These are phyloP conservation scores for Sphagnum contortum DNA, from an alignment of 225 moss, liverwort and hornwort genomes.

Conservation along the genomic window DNA sequence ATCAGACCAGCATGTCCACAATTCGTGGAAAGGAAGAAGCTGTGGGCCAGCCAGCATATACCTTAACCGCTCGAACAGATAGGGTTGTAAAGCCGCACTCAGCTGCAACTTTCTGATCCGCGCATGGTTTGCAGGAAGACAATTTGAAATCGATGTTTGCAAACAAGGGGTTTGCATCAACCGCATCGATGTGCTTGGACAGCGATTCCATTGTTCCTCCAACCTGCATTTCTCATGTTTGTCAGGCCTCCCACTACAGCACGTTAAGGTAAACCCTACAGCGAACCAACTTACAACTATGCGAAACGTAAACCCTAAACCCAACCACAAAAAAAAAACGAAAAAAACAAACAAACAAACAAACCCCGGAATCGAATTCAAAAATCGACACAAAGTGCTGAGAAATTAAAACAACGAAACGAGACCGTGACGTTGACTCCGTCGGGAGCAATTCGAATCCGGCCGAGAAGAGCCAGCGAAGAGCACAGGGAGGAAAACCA, in stretches of 20 bases:
- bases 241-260: no score
- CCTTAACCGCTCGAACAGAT: constrained; percentile 70
- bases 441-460: constrained; percentile 69
- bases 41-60: neutral
- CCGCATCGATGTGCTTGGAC: constrained; percentile 31
- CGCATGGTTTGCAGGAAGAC: constrained; percentile 33
- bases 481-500: constrained; percentile 51
- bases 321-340: no score
- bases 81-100: constrained; percentile 69
- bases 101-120: constrained; percentile 35
- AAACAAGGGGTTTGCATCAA: constrained; percentile 55
- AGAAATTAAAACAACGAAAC: no score
- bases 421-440: constrained; percentile 83
- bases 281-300: no score
- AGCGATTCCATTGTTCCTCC: constrained; percentile 40
- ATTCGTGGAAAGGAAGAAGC: no score
- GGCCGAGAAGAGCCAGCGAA: constrained; percentile 51
- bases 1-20: no score
- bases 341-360: no score
- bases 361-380: no score
- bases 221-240: constrained; percentile 13
- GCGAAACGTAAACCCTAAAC: no score
- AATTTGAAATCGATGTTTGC: constrained; percentile 78
- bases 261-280: no score
- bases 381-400: no score